Evolutionary conservation across 2,329 filamentous ascomycete genomes (phyloP), one percentile per base, ranked within the genome.

Genomic region (Helotiales sp.): DNA sequence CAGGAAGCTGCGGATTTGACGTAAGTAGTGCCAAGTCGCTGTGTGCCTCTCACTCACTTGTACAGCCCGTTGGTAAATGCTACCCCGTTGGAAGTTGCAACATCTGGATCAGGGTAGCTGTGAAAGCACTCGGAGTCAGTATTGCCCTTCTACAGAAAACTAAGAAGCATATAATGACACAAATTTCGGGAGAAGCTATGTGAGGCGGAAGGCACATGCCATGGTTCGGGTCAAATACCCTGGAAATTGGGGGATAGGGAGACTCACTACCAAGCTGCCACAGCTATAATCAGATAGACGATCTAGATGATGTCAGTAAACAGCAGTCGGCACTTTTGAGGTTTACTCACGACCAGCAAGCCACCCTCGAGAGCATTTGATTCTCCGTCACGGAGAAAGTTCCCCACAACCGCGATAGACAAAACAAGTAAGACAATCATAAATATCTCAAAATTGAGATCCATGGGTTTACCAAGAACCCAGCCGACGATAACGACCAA

Each of bases 291-390:
- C 11, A 34, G 13, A 13, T 57, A 57, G 11, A 57, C 54, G n/a
- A 57, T 57, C 54, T 57, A 26, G 6, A 24, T 40, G 3, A 6
- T 24, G 32, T 57, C 17, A 34, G 40, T 6, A 22, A 15, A 8
- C n/a, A 30, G 11, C n/a, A 11, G 7, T 40, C 2, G 17, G n/a
- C 13, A 20, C 4, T 52, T 5, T 40, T 4, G 17, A 8, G 3
- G 1, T 34, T 24, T n/a, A 62, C 59, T 40, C 28, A 52, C 59
- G 15, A 62, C 59, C 84, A 86, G 69, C 78, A 86, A 3, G 85
- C 85, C 1, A 2, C 94, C 94, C 78, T 97, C 94, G 5, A 97
- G 85, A 75, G 96, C 97, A 76, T 97, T 96, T 68, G 89, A 93
- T 83, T 96, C 95, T 72, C 92, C 89, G 76, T 97, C 94, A 50